phyloP scores from a whole-genome alignment of 2,329 filamentous ascomycete genomes.

The Calonectria hongkongensis region DNA sequence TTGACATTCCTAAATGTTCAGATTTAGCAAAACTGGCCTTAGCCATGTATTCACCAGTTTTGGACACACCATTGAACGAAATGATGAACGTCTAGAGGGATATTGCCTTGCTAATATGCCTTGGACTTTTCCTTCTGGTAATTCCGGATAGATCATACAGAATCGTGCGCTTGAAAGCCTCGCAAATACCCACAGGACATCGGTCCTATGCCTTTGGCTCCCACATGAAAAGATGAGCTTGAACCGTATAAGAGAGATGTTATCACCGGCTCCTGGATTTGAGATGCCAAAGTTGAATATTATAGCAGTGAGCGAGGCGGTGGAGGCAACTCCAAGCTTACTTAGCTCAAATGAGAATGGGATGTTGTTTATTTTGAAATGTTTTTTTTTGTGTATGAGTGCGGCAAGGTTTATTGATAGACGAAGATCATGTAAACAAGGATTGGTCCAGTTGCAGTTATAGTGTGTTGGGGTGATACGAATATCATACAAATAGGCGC shows the following conservation, averaged over 20 bases:
- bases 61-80: neutral
- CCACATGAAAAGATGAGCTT: neutral
- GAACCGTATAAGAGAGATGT: no score
- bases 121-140: neutral
- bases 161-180: neutral
- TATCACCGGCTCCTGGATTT: neutral
- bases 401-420: neutral
- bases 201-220: neutral
- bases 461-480: constrained; percentile 1
- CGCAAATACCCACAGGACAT: neutral
- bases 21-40: neutral
- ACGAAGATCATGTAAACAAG: neutral
- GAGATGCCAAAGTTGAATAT: neutral
- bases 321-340: neutral
- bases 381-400: neutral
- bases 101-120: neutral
- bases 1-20: neutral
- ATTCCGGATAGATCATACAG: neutral
- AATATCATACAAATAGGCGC: neutral
- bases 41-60: neutral
- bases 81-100: neutral
- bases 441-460: constrained; percentile 3
- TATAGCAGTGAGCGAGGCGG: no score
- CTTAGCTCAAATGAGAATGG: neutral
- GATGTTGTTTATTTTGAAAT: neutral